Evolutionary conservation across 2,329 filamentous ascomycete species (phyloP), one percentile per base, ranked within the genome.

Genomic region (Proliferodiscus dingleyae): DNA sequence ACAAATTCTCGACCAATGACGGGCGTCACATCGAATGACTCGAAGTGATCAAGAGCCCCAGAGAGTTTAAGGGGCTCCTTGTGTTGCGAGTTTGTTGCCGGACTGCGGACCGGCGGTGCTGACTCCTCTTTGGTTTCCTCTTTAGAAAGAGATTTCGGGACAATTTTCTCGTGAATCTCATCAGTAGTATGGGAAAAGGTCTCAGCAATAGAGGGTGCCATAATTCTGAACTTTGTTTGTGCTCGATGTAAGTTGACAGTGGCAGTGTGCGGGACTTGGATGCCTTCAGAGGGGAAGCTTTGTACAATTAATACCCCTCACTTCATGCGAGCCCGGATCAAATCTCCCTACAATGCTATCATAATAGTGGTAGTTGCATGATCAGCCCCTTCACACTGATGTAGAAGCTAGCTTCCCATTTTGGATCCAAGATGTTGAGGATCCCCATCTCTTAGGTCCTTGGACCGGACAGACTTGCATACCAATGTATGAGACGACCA

Each of bases 1-100:
- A 64, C 53, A 46, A 71, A 73, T 50, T 74, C 72, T 10, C 66
- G 65, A 3, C 71, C 71, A 39, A 73, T 72, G 24, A 67, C 60
- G 3, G 71, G 71, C 2, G 71, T 74, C 4, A 68, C 60, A 37
- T 73, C 71, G 26, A 63, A 62, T 24, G 45, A 52, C 45, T 62
- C 50, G 19, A 60, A 61, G 13, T 52, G 33, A 21, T 63, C 55
- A 1, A 63, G 46, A 28, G 51, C 53, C 22, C 61, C 61, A 22
- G 48, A 53, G 13, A 61, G 51, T 33, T 56, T 58, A 13, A 63
- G 49, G 19, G 60, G 59, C n/a, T 58, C 53, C 38, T 52, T 54
- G 36, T 53, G 51, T n/a, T 48, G 46, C 18, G 19, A 34, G 22
- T 49, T 24, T 24, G 34, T 13, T 8, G 40, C n/a, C n/a, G 52